These are phyloP conservation scores for Artemisia argyi DNA, from an alignment of 129 eudicot genomes.

Conservation along the genomic window DNA sequence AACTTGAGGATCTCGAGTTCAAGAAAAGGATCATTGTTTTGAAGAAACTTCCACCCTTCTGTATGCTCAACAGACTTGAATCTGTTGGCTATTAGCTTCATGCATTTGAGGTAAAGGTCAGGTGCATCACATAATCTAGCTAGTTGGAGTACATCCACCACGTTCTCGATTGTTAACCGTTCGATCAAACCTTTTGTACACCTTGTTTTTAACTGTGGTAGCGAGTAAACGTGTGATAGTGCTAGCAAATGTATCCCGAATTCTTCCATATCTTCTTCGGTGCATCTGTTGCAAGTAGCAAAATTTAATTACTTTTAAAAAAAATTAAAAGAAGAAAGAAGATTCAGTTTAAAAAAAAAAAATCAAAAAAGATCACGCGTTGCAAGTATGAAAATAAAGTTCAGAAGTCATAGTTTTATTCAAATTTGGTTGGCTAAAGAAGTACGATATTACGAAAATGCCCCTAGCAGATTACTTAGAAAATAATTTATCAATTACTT, in stretches of 20 bases:
- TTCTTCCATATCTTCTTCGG: conserved; percentile 68
- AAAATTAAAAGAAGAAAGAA: too few species aligned
- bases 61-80: conserved; percentile 72
- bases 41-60: conserved; percentile 92
- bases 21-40: conserved; percentile 73
- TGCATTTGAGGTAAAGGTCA: conserved; percentile 74
- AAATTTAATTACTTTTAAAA: too few species aligned
- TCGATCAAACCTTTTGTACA: conserved; percentile 69
- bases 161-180: conserved; percentile 58
- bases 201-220: conserved; percentile 66
- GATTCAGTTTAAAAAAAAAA: too few species aligned
- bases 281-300: conserved; percentile 44
- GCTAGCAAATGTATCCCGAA: conserved; percentile 88
- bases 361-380: too few species aligned
- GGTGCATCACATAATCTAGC: conserved; percentile 90
- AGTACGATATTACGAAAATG: too few species aligned
- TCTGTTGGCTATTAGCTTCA: conserved; percentile 57
- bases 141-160: conserved; percentile 82
- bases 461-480: too few species aligned
- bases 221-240: conserved; percentile 74
- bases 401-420: too few species aligned
- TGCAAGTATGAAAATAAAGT: too few species aligned
- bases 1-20: conserved; percentile 89
- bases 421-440: too few species aligned
- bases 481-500: too few species aligned